Conservation (phyloP, 2,329 filamentous ascomycete species). For the Fusarium papillatum region DNA sequence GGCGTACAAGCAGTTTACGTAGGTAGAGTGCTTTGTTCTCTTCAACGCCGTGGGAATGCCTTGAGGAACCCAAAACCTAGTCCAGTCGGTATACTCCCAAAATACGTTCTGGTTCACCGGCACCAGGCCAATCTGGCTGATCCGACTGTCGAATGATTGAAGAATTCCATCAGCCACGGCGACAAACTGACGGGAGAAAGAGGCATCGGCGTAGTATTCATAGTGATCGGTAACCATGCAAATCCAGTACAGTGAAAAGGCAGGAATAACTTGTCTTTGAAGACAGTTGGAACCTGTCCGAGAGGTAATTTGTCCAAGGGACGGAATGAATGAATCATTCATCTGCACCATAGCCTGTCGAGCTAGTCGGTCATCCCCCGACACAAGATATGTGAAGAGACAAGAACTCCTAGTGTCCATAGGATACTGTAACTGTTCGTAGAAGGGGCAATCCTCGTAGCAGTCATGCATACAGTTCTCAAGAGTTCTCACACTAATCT, state of each 20-base stretch:
- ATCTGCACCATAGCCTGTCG: conserved; percentile 46
- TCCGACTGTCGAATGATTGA: neutral
- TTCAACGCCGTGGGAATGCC: neutral
- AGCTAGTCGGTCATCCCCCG: conserved; percentile 47
- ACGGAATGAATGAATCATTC: conserved; percentile 33
- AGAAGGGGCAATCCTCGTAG: conserved; percentile 51
- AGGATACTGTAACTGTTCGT: conserved; percentile 50
- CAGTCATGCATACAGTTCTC: conserved; percentile 46
- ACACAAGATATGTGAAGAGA: conserved; percentile 47
- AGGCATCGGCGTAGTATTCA: conserved; percentile 40
- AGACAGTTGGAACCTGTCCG: conserved; percentile 49
- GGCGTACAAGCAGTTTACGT: neutral
- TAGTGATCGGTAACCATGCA: conserved; percentile 3
- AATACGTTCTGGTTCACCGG: neutral
- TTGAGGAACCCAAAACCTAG: neutral
- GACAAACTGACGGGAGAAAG: neutral
- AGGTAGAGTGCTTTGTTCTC: neutral
- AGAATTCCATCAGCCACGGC: neutral
- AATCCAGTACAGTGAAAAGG: neutral
- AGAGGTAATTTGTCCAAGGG: conserved; percentile 48
- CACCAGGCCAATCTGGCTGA: neutral
- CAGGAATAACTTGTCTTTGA: conserved; percentile 47
- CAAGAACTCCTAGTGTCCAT: conserved; percentile 46
- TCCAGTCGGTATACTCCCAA: neutral
- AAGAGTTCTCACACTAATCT: conserved; percentile 31